Evolutionary conservation across 805 yeast species (phyloP), one percentile per base, ranked within the genome.

Genomic region (Candida michaelii): DNA sequence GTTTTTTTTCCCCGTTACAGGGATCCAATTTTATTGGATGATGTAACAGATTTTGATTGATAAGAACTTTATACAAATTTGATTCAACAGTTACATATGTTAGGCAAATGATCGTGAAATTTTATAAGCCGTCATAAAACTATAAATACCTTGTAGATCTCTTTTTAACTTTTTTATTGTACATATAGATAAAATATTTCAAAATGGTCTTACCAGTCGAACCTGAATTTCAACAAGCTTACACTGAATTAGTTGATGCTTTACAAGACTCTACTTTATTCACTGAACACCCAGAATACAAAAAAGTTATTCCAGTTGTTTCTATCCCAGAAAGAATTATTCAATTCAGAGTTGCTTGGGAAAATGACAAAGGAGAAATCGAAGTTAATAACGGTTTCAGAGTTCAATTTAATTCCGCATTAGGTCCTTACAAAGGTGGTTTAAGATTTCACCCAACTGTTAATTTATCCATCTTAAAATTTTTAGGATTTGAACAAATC

Each of bases 401-500:
- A 76, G 97, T 91, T 51, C 99, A 91, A 76, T 91, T 88, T 80
- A 91, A 89, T 83, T 89, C 97, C 43, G 95, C 97, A 43, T 79
- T 93, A 54, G 99, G 99, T 65, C 99, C 99, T 58, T 91, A 89
- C 87, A 91, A 91, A 78, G 99, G 99, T 66, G 99, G 99, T 66
- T 80, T 91, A 58, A 83, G 99, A 73, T 85, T 91, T 82, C 98
- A 91, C 77, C 97, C 97, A 60, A 76, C 95, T 43, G 99, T 91
- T 58, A 93, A 90, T 74, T 78, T 91, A 60, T 89, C 97, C 44
- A 88, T 91, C 69, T 80, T 91, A 66, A 91, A 91, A 77, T 91
- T 91, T 74, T 79, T 91, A 63, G 99, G 98, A 60, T 91, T 88
- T 70, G 99, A 91, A 77, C 99, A 91, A 76, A 89, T 89, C 69